phyloP scores from a whole-genome alignment of 2,329 filamentous ascomycete genomes.

The Aureobasidium uvarum region DNA sequence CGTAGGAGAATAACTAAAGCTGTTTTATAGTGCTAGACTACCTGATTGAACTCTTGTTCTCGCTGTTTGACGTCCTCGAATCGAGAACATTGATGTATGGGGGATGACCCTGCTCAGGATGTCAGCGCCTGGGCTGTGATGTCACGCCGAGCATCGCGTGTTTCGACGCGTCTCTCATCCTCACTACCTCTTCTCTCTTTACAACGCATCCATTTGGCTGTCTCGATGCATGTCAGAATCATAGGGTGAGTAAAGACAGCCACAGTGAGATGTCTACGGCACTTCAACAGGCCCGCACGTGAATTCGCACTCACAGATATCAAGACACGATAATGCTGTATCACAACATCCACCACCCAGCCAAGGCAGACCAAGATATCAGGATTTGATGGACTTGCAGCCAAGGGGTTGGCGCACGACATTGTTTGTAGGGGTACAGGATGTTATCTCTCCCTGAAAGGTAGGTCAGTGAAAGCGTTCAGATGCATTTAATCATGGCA shows the following conservation, averaged over 20 bases:
- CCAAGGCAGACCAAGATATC: slow-evolving; percentile 8
- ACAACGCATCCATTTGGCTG: neutral
- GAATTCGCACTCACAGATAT: neutral
- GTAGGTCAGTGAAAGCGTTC: neutral
- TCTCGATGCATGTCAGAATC: too few species aligned
- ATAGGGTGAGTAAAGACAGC: rapidly evolving
- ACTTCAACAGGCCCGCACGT: neutral
- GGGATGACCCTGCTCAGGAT: neutral
- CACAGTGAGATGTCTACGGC: neutral
- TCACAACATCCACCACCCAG: neutral
- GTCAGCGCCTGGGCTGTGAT: neutral
- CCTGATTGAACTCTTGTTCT: neutral
- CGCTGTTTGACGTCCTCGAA: neutral
- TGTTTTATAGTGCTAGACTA: neutral
- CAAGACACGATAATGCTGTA: neutral
- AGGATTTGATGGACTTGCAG: neutral
- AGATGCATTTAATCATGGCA: neutral
- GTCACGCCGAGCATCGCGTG: slow-evolving; percentile 10
- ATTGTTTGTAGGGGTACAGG: neutral
- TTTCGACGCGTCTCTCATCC: neutral
- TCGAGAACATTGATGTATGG: neutral
- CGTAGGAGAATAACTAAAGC: neutral
- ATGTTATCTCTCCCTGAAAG: neutral
- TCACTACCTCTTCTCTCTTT: neutral
- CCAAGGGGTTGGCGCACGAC: slow-evolving; percentile 8